Evolutionary conservation across 306 rosid species (phyloP), one percentile per base, ranked within the genome.

Genomic region (Trichosanthes cucumerina): DNA sequence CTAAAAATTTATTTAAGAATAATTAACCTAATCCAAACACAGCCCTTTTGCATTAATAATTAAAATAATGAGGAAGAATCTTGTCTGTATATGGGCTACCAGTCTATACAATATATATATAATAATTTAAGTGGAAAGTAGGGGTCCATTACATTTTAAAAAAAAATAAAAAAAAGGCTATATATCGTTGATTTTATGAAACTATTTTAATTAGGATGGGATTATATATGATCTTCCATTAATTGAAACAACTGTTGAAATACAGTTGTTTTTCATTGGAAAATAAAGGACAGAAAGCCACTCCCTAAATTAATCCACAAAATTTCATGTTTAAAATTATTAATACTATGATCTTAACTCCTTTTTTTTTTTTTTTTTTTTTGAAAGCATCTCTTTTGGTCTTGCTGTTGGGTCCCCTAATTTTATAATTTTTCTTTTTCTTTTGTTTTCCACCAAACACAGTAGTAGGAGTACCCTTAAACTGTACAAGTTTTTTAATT

Each of bases 211-310:
- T 39, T 69, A 41, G 75, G 75, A 69, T 69, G 53, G 31, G 34
- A 36, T 21, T 4, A 24, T 24, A 44, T 71, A 44, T 26, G 57
- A 73, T 47, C 44, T 73, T 73, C 44, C 34, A 68, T 65, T 65
- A 71, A 44, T 71, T 60, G 68, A 46, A 64, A 71, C 12, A 46
- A 71, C 57, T 71, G 41, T 71, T 44, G 34, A 71, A 71, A 46
- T 49, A 73, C 77, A 73, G 60, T 73, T 73, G 60, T 73, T 41
- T 68, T 68, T 72, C 41, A 47, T 26, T 72, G 41, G 59, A 72
- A 72, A 72, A 23, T 70, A 44, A 11, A 70, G 13, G 38, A 44
- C 41, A 9, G 49, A 46, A 71, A 24, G 14, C 11, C 56, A 24
- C 13, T 23, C 39, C 6, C 24, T 12, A 18, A 65, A 36, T 65